phyloP scores from a whole-genome alignment of 2,329 filamentous ascomycete species.

The Epicoccum nigrum region DNA sequence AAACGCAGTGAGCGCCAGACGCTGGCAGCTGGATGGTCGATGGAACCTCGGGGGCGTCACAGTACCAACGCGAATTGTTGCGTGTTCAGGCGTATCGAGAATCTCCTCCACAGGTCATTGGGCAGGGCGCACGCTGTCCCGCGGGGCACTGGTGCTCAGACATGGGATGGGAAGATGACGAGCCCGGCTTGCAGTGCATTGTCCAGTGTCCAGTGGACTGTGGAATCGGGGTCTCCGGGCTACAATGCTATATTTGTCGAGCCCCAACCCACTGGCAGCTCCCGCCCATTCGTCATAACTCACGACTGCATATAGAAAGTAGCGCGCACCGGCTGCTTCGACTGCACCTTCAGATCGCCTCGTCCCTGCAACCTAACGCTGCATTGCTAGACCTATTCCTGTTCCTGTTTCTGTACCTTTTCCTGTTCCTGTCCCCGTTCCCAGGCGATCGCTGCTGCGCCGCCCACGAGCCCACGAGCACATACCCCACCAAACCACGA shows the following conservation, averaged over 20 bases:
- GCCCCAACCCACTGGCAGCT: conserved; percentile 2
- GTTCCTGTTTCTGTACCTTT: background rate
- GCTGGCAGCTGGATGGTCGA: conserved; percentile 31
- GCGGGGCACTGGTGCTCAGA: conserved; percentile 6
- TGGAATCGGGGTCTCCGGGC: conserved; percentile 7
- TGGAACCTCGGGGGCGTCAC: conserved; percentile 9
- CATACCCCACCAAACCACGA: conserved; percentile 20
- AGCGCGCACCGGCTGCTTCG: conserved; percentile 2
- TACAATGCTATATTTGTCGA: conserved; percentile 16
- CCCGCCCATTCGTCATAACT: conserved; percentile 16
- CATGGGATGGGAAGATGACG: conserved; percentile 5
- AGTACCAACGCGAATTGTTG: conserved; percentile 2
- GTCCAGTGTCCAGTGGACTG: too few species aligned
- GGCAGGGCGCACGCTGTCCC: conserved; percentile 6
- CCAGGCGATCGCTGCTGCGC: conserved; percentile 19
- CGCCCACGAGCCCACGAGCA: conserved; percentile 8
- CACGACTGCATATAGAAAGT: conserved; percentile 11
- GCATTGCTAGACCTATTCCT: background rate
- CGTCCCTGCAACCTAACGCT: conserved; percentile 8
- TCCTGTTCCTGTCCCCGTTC: too few species aligned
- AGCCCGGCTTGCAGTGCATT: background rate
- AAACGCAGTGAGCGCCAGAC: conserved; percentile 31
- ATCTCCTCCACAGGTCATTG: conserved; percentile 4
- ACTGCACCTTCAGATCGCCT: background rate
- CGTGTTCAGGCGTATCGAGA: conserved; percentile 2